Evolutionary conservation across 768 basidiomycete genomes (phyloP).

Genomic region (Leccinum olivaceopallidum): DNA sequence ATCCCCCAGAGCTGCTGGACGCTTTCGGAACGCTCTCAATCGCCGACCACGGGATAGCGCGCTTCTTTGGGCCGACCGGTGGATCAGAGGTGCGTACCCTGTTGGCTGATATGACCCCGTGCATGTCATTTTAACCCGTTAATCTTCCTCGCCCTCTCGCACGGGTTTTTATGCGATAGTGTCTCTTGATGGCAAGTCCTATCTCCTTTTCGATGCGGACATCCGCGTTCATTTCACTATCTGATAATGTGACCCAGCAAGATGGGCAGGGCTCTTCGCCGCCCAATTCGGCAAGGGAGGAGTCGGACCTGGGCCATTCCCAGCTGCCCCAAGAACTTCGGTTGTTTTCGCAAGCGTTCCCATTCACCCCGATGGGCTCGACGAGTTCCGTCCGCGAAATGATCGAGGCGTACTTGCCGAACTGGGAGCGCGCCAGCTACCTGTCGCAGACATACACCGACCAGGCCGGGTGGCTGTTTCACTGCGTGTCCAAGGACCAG

Average conservation of each 20-base stretch:
- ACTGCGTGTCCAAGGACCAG: slow-evolving; percentile 46
- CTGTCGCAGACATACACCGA: slow-evolving; percentile 47
- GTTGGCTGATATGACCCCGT: slow-evolving; percentile 4
- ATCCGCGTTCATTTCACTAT: slow-evolving; percentile 14
- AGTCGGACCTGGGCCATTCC: slow-evolving; percentile 27
- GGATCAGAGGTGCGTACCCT: slow-evolving; percentile 57
- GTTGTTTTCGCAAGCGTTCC: slow-evolving; percentile 61
- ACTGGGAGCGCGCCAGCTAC: slow-evolving; percentile 47
- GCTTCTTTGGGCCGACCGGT: slow-evolving; percentile 67
- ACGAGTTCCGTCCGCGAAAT: slow-evolving; percentile 46
- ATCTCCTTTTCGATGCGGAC: slow-evolving; percentile 2
- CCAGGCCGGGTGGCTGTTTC: slow-evolving; percentile 55
- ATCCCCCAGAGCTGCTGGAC: slow-evolving; percentile 49
- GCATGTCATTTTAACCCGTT: slow-evolving; percentile 1
- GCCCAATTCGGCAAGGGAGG: slow-evolving; percentile 25
- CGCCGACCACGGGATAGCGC: slow-evolving; percentile 57
- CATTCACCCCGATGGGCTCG: slow-evolving; percentile 60
- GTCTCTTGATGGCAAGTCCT: slow-evolving; percentile 34
- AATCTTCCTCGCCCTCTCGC: neutral
- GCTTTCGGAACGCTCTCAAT: slow-evolving; percentile 63
- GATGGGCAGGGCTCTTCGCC: slow-evolving; percentile 20
- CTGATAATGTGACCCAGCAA: slow-evolving; percentile 22
- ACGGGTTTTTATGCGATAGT: slow-evolving; percentile 19
- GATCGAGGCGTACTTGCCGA: slow-evolving; percentile 55
- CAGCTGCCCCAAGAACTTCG: slow-evolving; percentile 34